These are phyloP conservation scores for Cornus florida DNA, from an alignment of 148 eudicot species.

Conservation along the genomic window DNA sequence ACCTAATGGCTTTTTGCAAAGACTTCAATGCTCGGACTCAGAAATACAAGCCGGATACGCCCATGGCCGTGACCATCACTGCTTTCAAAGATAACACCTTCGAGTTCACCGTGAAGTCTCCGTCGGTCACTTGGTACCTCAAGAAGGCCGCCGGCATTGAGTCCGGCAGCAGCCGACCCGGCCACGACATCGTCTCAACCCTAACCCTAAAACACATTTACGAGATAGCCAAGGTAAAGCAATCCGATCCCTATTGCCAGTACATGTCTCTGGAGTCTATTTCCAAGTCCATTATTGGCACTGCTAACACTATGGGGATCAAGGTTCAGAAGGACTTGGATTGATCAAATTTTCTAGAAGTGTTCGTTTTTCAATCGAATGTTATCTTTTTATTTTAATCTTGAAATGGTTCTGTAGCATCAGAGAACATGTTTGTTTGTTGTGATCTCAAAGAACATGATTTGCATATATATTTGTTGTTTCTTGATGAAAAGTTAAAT, in stretches of 20 bases:
- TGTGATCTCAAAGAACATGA: not conserved
- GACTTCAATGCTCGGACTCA: constrained; percentile 93
- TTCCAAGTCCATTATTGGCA: constrained; percentile 73
- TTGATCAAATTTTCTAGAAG: constrained; percentile 19
- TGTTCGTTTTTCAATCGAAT: not conserved
- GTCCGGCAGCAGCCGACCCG: constrained; percentile 59
- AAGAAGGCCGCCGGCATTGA: constrained; percentile 88
- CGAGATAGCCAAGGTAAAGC: constrained; percentile 86
- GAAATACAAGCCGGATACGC: constrained; percentile 81
- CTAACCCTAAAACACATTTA: constrained; percentile 69
- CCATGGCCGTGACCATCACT: constrained; percentile 72
- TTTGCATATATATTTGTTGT: too few species aligned
- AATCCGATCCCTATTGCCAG: constrained; percentile 58
- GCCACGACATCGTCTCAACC: constrained; percentile 60
- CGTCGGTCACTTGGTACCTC: constrained; percentile 76
- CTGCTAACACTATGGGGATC: constrained; percentile 86
- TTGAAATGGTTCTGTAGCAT: not conserved
- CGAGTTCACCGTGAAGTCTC: constrained; percentile 74
- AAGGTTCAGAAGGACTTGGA: constrained; percentile 65
- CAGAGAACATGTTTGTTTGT: constrained; percentile 7
- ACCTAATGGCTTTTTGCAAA: constrained; percentile 92
- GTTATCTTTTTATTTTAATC: not conserved
- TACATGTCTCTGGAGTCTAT: constrained; percentile 72
- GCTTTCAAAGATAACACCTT: constrained; percentile 87
- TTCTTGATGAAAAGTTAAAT: too few species aligned